These are phyloP conservation scores for Phytophthora fragariae DNA, from an alignment of 352 stramenopile species.

Conservation along the genomic window DNA sequence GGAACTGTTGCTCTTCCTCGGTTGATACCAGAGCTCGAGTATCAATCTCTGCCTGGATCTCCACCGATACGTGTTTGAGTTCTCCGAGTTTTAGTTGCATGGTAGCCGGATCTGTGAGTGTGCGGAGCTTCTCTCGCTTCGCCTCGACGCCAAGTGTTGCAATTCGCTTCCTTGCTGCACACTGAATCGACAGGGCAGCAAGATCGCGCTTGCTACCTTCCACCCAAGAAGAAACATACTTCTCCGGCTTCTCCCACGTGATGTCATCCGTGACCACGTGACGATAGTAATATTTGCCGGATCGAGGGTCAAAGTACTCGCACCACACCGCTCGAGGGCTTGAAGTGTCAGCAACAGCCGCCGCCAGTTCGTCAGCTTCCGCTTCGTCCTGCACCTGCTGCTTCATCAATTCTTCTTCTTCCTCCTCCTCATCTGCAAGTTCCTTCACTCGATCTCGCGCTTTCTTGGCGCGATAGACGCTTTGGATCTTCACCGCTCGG, in stretches of 20 bases:
- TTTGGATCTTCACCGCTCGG: constrained; percentile 65
- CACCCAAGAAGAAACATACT: constrained; percentile 16
- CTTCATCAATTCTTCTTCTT: constrained; percentile 27
- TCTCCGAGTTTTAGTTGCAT: constrained; percentile 54
- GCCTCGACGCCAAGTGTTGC: constrained; percentile 40
- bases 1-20: constrained; percentile 43
- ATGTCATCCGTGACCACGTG: constrained; percentile 41
- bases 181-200: constrained; percentile 66
- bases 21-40: constrained; percentile 31
- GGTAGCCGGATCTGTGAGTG: constrained; percentile 35
- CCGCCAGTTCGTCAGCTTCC: constrained; percentile 9
- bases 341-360: neutral
- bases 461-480: constrained; percentile 52
- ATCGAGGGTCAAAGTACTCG: constrained; percentile 58
- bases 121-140: constrained; percentile 38
- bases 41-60: constrained; percentile 54
- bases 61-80: constrained; percentile 48
- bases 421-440: constrained; percentile 38
- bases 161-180: constrained; percentile 48
- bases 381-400: constrained; percentile 19
- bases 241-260: constrained; percentile 44
- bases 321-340: constrained; percentile 36
- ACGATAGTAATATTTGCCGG: constrained; percentile 39
- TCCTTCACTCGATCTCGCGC: constrained; percentile 45
- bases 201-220: constrained; percentile 40